A percentile compares a stretch with the other conserved stretches of the same genome.
phyloP scores from a whole-genome alignment of 192 early-diverging fungal genomes.

The Pilobolus umbonatus region DNA sequence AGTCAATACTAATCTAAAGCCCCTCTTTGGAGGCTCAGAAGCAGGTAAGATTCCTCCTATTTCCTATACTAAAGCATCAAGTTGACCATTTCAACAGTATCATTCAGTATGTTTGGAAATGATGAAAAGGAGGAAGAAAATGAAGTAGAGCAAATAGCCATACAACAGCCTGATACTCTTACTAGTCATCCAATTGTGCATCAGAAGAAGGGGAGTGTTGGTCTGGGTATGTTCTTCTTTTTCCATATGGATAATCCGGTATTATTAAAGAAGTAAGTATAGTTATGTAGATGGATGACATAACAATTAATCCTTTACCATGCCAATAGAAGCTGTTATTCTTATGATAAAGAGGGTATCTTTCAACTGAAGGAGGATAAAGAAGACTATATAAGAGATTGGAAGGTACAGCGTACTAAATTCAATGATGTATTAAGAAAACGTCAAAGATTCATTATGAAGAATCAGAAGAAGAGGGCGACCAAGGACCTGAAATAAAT shows the following conservation, averaged over 20 bases:
- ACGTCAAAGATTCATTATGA: conserved; percentile 14
- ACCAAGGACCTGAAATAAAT: not conserved
- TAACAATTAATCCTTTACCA: not conserved
- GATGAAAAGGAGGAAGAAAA: conserved; percentile 2
- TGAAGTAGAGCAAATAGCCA: too few relatives aligned
- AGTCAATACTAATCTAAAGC: conserved; percentile 37
- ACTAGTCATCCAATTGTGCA: too few relatives aligned
- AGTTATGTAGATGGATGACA: not conserved
- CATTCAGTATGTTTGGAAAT: not conserved
- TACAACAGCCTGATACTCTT: not conserved
- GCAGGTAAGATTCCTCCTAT: conserved; percentile 13
- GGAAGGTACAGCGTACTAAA: conserved; percentile 8
- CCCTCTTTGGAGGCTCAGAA: conserved; percentile 27
- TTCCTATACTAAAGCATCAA: not conserved
- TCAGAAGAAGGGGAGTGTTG: conserved; percentile 15
- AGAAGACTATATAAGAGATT: conserved; percentile 6
- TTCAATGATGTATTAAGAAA: conserved; percentile 13
- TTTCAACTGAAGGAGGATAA: conserved; percentile 17
- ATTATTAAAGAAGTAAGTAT: conserved; percentile 24
- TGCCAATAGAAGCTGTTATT: conserved; percentile 11
- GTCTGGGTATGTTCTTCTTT: conserved; percentile 23
- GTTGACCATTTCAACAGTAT: not conserved
- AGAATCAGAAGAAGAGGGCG: conserved; percentile 14
- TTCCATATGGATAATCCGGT: conserved; percentile 22
- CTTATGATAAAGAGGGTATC: conserved; percentile 13